A percentile compares a stretch with the other conserved stretches of the same genome.
phyloP scores from a whole-genome alignment of 306 rosid genomes.

The Fagus sylvatica region DNA sequence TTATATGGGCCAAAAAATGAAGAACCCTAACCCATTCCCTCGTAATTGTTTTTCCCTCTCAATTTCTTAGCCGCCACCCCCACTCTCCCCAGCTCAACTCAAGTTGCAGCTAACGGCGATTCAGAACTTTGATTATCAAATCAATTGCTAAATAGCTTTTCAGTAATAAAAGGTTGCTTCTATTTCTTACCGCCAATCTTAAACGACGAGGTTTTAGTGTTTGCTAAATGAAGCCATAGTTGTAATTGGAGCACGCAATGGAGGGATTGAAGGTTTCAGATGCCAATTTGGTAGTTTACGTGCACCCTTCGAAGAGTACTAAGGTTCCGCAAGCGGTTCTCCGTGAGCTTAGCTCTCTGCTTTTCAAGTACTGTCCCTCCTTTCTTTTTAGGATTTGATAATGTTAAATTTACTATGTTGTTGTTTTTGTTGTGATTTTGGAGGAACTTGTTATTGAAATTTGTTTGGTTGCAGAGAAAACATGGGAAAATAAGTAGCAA shows the following conservation, averaged over 20 bases:
- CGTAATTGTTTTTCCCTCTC: too few relatives aligned
- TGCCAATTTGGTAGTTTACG: conserved; percentile 46
- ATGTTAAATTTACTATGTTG: not conserved
- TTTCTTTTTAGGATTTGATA: not conserved
- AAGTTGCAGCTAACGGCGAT: too few relatives aligned
- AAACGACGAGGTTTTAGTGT: not conserved
- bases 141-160: too few relatives aligned
- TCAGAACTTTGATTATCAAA: too few relatives aligned
- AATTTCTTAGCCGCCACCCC: too few relatives aligned
- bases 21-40: too few relatives aligned
- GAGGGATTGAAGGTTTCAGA: conserved; percentile 77
- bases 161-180: too few relatives aligned
- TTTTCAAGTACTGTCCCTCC: conserved; percentile 50
- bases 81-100: too few relatives aligned
- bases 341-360: conserved; percentile 69
- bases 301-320: conserved; percentile 65
- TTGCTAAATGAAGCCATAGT: not conserved
- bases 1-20: too few relatives aligned
- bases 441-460: not conserved
- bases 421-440: not conserved
- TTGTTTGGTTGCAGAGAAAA: not conserved
- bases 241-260: conserved; percentile 31
- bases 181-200: not conserved
- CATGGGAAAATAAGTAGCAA: not conserved
- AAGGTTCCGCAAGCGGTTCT: conserved; percentile 56